Percentiles rank a stretch among this genome's conserved stretches.
Evolutionary conservation across 495 filamentous ascomycete genomes (phyloP).

Genomic region (Penicillium pulvis): DNA sequence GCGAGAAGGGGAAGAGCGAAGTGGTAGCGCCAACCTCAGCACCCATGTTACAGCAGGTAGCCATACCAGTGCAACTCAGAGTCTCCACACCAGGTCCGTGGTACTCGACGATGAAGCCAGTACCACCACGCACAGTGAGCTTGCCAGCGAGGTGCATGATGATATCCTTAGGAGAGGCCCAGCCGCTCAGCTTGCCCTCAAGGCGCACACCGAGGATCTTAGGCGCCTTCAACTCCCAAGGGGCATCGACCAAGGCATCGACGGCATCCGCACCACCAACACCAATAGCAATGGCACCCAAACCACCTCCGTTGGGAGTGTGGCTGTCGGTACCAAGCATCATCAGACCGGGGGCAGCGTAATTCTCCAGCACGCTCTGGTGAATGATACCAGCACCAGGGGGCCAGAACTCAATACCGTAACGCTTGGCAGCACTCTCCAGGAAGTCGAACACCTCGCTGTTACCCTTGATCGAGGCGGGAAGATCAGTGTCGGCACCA

Average conservation of each 20-base stretch:
- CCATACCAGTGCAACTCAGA: slow-evolving; percentile 90
- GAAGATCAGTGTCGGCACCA: slow-evolving; percentile 86
- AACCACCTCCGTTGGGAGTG: slow-evolving; percentile 92
- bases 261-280: slow-evolving; percentile 98
- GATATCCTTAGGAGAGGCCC: slow-evolving; percentile 93
- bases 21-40: slow-evolving; percentile 96
- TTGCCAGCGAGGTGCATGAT: slow-evolving; percentile 87
- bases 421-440: slow-evolving; percentile 91
- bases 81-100: slow-evolving; percentile 85
- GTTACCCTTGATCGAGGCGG: slow-evolving; percentile 85
- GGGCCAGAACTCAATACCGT: slow-evolving; percentile 98
- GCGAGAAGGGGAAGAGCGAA: slow-evolving; percentile 85
- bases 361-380: slow-evolving; percentile 97
- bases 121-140: slow-evolving; percentile 92
- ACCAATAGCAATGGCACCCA: slow-evolving; percentile 94
- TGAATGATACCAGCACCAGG: slow-evolving; percentile 99
- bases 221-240: slow-evolving; percentile 96
- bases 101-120: slow-evolving; percentile 94
- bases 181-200: slow-evolving; percentile 80
- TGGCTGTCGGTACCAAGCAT: slow-evolving; percentile 99
- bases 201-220: slow-evolving; percentile 85
- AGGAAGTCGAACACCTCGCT: slow-evolving; percentile 98
- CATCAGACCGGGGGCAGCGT: slow-evolving; percentile 95
- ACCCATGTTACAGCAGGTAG: slow-evolving; percentile 90
- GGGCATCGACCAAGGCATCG: slow-evolving; percentile 92